Evolutionary conservation across 371 early-diverging fungal genomes (phyloP), one percentile per base, ranked within the genome.

Genomic region (Sporodiniella umbellata): DNA sequence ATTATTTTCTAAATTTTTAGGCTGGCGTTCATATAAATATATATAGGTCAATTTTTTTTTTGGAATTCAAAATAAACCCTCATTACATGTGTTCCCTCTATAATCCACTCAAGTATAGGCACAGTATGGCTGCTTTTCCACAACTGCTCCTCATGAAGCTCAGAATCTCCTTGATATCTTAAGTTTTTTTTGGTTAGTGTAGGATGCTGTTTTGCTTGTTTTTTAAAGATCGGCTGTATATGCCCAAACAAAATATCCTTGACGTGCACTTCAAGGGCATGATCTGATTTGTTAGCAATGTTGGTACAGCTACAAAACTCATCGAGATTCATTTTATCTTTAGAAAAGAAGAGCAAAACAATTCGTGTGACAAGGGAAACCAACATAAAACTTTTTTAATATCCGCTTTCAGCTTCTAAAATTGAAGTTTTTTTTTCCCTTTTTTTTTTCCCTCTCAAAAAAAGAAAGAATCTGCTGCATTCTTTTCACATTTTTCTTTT

Each of bases 71-170:
- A n/a, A n/a, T n/a, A n/a, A n/a, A n/a, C n/a, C n/a, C n/a, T n/a
- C n/a, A n/a, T 54, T 71, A 64, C 67, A 28, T 55, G 25, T 33
- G 54, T 46, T n/a, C 48, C 23, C 14, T 62, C 14, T 10, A 64
- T 37, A 7, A 56, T 28, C 69, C 70, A 66, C 14, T 33, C 53
- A 12, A 66, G 19, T 8, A 57, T 46, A n/a, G 65, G 53, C 5
- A 54, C 60, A 56, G 38, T 4, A 1, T 53, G 48, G 2, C 12
- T 23, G 11, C 47, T 26, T 24, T 69, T 69, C 73, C 73, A 72
- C 5, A 22, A 10, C 23, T 66, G 73, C 17, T 62, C 51, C 35
- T 66, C 60, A 24, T 56, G 56, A 18, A 53, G 26, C 10, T 61
- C 62, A 22, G 18, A n/a, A 8, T 48, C 38, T 8, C 47, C 43